Evolutionary conservation across 306 rosid genomes (phyloP).

Genomic region (Begonia masoniana): DNA sequence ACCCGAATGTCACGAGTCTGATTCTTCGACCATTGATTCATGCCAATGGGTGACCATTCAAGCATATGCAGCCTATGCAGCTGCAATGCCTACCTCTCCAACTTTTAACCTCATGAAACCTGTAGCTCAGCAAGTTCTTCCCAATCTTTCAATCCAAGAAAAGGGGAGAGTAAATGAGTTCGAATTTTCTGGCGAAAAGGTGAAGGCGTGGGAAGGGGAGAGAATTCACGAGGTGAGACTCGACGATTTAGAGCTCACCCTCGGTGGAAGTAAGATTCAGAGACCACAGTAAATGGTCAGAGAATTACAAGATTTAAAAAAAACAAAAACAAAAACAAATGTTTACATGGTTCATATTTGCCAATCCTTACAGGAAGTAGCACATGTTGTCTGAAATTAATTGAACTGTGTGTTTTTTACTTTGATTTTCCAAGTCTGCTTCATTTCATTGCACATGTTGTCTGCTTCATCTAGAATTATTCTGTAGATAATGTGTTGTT

Average conservation of each 20-base stretch:
- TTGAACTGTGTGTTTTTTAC: no score
- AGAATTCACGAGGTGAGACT: conserved; percentile 68
- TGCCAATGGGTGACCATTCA: conserved; percentile 62
- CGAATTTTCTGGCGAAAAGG: conserved; percentile 41
- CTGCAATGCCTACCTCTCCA: conserved; percentile 46
- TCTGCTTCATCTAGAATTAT: no score
- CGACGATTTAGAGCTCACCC: conserved; percentile 88
- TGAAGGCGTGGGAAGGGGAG: conserved; percentile 91
- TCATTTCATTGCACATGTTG: no score
- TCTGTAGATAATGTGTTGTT: no score
- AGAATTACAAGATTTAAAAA: not conserved
- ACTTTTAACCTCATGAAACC: conserved; percentile 59
- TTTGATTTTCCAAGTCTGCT: no score
- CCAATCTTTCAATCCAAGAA: conserved; percentile 25
- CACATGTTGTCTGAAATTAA: no score
- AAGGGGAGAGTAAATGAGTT: conserved; percentile 34
- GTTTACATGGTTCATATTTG: no score
- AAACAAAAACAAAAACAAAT: no score
- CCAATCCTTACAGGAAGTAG: no score
- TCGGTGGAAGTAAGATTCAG: conserved; percentile 49
- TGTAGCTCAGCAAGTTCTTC: conserved; percentile 18
- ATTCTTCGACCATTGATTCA: conserved; percentile 72
- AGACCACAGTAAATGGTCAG: not conserved
- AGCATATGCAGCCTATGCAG: conserved; percentile 34
- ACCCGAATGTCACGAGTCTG: conserved; percentile 82